phyloP scores from a whole-genome alignment of 352 stramenopile genomes.

The Pythium diclinum region DNA sequence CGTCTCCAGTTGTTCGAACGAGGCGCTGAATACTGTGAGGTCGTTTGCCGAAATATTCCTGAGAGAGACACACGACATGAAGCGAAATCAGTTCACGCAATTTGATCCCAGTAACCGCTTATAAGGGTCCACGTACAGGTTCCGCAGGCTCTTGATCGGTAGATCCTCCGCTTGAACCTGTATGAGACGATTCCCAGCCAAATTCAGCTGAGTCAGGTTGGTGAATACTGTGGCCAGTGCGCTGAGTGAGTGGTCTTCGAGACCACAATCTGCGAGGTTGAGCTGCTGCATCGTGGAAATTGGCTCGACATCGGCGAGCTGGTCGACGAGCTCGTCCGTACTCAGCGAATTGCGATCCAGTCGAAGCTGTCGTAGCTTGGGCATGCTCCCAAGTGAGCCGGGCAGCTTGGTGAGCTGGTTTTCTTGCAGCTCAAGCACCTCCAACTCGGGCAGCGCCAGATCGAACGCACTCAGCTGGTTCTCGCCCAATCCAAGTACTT shows the following conservation, averaged over 20 bases:
- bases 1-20: not conserved
- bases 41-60: constrained; percentile 13
- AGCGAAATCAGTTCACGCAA: not conserved
- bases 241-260: not conserved
- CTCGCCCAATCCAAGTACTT: not conserved
- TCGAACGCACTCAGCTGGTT: constrained; percentile 12
- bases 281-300: not conserved
- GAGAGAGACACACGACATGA: not conserved
- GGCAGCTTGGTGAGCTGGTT: constrained; percentile 13
- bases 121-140: constrained; percentile 1
- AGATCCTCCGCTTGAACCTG: not conserved
- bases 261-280: not conserved
- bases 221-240: not conserved
- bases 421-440: constrained; percentile 1
- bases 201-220: constrained; percentile 10
- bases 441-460: not conserved
- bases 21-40: not conserved
- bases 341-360: constrained; percentile 4
- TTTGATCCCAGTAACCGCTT: not conserved
- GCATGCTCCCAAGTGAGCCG: not conserved
- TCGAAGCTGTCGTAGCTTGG: not conserved
- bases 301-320: not conserved
- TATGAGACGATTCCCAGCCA: not conserved
- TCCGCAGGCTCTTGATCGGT: not conserved
- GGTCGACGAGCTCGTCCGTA: not conserved